Evolutionary conservation across 805 yeast genomes (phyloP), one percentile per base, ranked within the genome.

Genomic region (Candida dajiaensis): DNA sequence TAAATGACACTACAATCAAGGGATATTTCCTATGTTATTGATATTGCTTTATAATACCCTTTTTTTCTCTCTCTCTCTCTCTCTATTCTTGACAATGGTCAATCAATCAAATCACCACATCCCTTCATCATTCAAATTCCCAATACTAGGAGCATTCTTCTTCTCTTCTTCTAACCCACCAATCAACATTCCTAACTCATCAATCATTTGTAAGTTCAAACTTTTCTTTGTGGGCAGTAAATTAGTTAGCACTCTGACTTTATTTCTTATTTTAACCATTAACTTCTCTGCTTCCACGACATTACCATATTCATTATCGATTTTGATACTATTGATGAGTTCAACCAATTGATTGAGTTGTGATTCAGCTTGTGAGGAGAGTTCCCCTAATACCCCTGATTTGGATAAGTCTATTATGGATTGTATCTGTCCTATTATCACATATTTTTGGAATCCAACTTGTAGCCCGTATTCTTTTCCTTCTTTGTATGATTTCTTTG

Each of bases 401-500:
- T 65, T 71, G 63, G 72, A 81, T 65, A 8, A 65, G 59, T 65
- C 63, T 19, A 76, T 59, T 37, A 82, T 56, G 16, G 85, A 81
- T 46, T 72, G 61, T 36, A 84, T 70, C 46, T 85, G 81, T 0
- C 97, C 97, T 1, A 89, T 60, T 0, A 86, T 59, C 2, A 87
- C 53, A 55, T 77, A 83, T 48, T 86, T 66, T 62, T 85, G 94
- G 56, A 80, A 84, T 0, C 88, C 89, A 0, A 85, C 81, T 59
- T 85, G 94, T 38, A 81, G 72, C 0, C 98, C 98, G 53, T 80
- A 82, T 58, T 87, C 89, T 58, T 83, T 84, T 1, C 97, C 97
- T 60, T 89, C 97, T 2, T 71, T 52, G 43, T 66, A 71, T 41
- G 89, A 89, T 38, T 80, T 76, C 41, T 61, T 63, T 1, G 79